Conservation (phyloP, 228 moss, liverwort and hornwort genomes). For the Sphagnum magellanicum region DNA sequence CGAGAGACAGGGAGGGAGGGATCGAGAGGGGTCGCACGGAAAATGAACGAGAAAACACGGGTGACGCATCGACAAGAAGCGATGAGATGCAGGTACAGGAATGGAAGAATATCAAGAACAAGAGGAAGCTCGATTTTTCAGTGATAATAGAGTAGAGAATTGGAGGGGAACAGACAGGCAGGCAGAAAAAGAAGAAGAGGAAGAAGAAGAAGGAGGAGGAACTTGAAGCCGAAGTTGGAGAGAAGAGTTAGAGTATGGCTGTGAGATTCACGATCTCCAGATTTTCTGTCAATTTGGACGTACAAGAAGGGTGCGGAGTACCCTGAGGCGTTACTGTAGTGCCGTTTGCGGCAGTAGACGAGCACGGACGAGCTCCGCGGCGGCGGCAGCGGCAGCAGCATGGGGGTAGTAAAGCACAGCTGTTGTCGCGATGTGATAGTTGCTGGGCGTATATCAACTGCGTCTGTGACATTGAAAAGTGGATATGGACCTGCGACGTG, state of each 20-base stretch:
- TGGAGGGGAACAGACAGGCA: no score
- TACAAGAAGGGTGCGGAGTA: constrained; percentile 88
- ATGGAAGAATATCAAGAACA: no score
- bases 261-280: constrained; percentile 42
- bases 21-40: no score
- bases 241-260: constrained; percentile 20
- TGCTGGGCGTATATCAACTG: constrained; percentile 91
- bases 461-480: constrained; percentile 71
- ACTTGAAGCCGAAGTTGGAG: constrained; percentile 33
- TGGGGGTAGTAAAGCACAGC: constrained; percentile 25
- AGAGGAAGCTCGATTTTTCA: no score
- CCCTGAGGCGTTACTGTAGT: constrained; percentile 86
- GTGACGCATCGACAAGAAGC: no score
- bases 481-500: constrained; percentile 88
- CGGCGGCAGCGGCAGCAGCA: constrained; percentile 17
- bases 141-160: no score
- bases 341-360: constrained; percentile 78
- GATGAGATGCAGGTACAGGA: no score
- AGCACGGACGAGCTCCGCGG: constrained; percentile 49
- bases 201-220: constrained; percentile 9
- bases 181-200: no score
- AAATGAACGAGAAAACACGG: no score
- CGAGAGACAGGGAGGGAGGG: no score
- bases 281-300: constrained; percentile 46
- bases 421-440: constrained; percentile 79